Percentiles rank a stretch among this genome's conserved stretches.
Conservation (phyloP, 2,329 filamentous ascomycete species). For the Cordyceps farinosa region DNA sequence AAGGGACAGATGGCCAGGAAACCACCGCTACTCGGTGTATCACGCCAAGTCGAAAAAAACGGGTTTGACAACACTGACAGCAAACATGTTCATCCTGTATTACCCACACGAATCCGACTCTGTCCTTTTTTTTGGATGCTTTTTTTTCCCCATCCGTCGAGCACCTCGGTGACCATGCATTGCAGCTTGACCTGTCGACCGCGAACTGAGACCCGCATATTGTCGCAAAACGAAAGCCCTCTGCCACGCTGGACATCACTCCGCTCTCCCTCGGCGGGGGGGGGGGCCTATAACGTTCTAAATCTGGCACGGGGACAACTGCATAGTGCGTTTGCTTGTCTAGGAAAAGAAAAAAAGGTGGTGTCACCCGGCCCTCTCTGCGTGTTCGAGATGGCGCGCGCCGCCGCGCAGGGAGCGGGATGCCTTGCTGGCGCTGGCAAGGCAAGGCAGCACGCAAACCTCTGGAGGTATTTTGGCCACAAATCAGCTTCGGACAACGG, state of each 20-base stretch:
- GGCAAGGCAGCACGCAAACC: too few relatives aligned
- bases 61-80: neutral
- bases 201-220: slow-evolving; percentile 3
- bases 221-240: too few relatives aligned
- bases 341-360: too few relatives aligned
- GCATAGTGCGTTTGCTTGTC: too few relatives aligned
- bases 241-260: too few relatives aligned
- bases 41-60: neutral
- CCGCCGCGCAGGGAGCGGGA: too few relatives aligned
- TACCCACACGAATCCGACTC: neutral
- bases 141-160: neutral
- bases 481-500: neutral
- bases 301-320: too few relatives aligned
- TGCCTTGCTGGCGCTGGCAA: too few relatives aligned
- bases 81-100: slow-evolving; percentile 1
- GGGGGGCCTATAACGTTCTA: too few relatives aligned
- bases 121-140: neutral
- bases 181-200: slow-evolving; percentile 11
- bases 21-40: neutral
- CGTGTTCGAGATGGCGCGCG: too few relatives aligned
- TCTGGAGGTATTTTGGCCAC: neutral
- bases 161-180: neutral
- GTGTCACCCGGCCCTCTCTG: too few relatives aligned
- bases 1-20: neutral
- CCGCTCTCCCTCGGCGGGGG: too few relatives aligned